Evolutionary conservation across 805 yeast genomes (phyloP).

Genomic region (Metschnikowia borealis): DNA sequence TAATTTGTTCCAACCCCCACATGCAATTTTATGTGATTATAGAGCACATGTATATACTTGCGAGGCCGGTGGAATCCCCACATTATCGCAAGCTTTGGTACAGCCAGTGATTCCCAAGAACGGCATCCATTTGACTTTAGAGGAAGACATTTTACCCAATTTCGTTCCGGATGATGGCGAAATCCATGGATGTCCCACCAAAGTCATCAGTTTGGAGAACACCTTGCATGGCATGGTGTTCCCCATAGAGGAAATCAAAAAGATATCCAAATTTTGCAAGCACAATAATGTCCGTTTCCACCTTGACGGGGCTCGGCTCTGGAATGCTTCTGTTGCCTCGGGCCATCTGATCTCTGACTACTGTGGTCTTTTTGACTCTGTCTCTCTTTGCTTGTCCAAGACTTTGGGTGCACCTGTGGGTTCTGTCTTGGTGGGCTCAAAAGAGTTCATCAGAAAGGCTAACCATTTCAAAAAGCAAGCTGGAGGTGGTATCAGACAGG

Average conservation of each 20-base stretch:
- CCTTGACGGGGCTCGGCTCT: conserved; percentile 42
- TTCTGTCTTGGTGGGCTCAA: conserved; percentile 34
- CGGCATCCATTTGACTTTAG: conserved; percentile 33
- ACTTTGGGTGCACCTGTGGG: conserved; percentile 44
- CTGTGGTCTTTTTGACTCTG: conserved; percentile 38
- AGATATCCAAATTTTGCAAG: conserved; percentile 33
- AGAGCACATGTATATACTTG: conserved; percentile 34
- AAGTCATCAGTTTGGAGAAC: conserved; percentile 41
- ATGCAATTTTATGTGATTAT: conserved; percentile 36
- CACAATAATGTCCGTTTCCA: conserved; percentile 34
- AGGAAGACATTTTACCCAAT: conserved; percentile 35
- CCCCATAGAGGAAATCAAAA: conserved; percentile 38
- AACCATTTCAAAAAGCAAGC: conserved; percentile 42
- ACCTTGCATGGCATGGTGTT: conserved; percentile 41
- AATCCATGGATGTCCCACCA: conserved; percentile 43
- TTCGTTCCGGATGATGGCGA: conserved; percentile 42
- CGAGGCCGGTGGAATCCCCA: conserved; percentile 43
- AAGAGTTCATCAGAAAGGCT: conserved; percentile 35
- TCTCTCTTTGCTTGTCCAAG: conserved; percentile 41
- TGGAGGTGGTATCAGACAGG: conserved; percentile 44
- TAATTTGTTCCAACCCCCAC: conserved; percentile 41
- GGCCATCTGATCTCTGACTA: conserved; percentile 38
- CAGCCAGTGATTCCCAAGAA: conserved; percentile 36
- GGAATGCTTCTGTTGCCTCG: conserved; percentile 42
- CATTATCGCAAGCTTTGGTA: conserved; percentile 41